Base-by-base conservation (phyloP, 2,329 filamentous ascomycete species). In the Fusarium marasasianum region DNA sequence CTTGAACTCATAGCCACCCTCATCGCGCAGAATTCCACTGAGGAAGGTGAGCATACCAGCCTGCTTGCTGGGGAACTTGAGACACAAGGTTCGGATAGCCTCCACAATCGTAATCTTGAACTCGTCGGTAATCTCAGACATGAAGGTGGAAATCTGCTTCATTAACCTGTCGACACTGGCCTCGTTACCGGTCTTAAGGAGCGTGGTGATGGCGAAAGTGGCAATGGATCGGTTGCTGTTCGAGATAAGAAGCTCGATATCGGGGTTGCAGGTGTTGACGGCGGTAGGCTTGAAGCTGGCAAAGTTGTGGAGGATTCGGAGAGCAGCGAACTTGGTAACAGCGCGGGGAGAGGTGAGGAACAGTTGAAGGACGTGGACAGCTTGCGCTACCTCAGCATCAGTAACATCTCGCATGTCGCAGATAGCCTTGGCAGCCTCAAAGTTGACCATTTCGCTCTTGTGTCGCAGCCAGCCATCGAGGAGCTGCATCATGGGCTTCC, bases 61-160 rank as follows among this genome's bases (percentile, higher is more conserved):
- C 85, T 99, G 96, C 86, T 99, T 99, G 86, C 91, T 95, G 40
- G 96, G 96, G 86, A 99, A 99, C 85, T 99, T 99, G 77, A 99
- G 87, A 82, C 96, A 98, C 45, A 99, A 86, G 8, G 96, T 98
- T 70, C 96, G 93, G 80, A 99, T 98, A 47, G 96, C 96, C 83
- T 99, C 96, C 48, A 99, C 96, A 79, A 99, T 98, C n/a, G 96
- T 99, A 77, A 99, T 98, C 88, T 98, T 99, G 88, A 99, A 99
- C 83, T 99, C 96, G 81, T 99, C 96, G 12, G 96, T 98, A 76
- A 98, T 98, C 84, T 98, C 96, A 9, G 95, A 94, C 96, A 99
- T 98, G 86, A 99, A 98, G 44, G 93, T 93, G 31, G 94, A 95
- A 72, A 99, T 98, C 83, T 98, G 95, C 89, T 98, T 98, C 95